Conservation (phyloP, 345 rosid species). For the Tarenaya hassleriana region DNA sequence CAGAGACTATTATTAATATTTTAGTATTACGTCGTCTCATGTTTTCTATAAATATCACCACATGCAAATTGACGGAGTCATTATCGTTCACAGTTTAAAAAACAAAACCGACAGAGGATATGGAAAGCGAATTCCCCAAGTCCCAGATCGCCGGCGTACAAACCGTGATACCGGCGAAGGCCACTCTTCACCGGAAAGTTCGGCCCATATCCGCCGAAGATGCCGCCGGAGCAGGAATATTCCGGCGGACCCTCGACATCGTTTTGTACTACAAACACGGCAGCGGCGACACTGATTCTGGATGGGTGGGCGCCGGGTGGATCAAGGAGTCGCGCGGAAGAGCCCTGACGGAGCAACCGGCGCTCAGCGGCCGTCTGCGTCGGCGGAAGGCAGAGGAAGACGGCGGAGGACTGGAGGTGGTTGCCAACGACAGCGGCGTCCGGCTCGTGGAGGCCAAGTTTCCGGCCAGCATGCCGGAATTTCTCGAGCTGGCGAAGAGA, state of each 20-base stretch:
- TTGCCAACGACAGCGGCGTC: constrained; percentile 56
- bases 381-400: constrained; percentile 23
- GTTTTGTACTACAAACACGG: constrained; percentile 40
- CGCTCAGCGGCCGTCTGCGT: constrained; percentile 54
- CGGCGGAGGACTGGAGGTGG: constrained; percentile 49
- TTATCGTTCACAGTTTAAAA: no score
- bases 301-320: constrained; percentile 65
- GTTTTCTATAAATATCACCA: constrained; percentile 10
- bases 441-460: constrained; percentile 59
- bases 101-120: constrained; percentile 15
- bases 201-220: constrained; percentile 34
- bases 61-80: neutral
- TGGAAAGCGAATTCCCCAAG: constrained; percentile 27
- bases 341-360: no score
- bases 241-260: constrained; percentile 40
- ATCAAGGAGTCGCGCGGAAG: constrained; percentile 62
- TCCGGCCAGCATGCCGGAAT: constrained; percentile 37
- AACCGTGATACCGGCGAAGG: constrained; percentile 39
- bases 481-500: constrained; percentile 34
- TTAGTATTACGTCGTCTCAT: no score
- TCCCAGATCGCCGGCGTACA: constrained; percentile 44
- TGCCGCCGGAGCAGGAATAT: constrained; percentile 33
- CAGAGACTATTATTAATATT: no score
- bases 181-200: constrained; percentile 45
- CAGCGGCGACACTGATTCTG: constrained; percentile 37